Base-by-base conservation (phyloP, 116 monocot species). In the Trichopus zeylanicus region DNA sequence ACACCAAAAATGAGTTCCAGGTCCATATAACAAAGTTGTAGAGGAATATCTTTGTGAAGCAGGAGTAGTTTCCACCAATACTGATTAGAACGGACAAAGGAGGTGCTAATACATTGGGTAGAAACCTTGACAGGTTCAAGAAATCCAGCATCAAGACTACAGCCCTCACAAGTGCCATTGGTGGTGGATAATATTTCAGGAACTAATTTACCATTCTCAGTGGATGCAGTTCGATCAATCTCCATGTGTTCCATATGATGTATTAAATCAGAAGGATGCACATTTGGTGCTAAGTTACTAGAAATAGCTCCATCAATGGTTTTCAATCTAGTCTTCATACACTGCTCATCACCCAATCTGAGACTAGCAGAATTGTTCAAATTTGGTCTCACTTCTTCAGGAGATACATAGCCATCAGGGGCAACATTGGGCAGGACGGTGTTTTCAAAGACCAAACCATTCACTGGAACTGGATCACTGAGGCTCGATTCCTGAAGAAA, bases 1-100 rank as follows among this genome's bases (percentile, higher is more conserved):
- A 90, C 46, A 11, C 95, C 90, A 68, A 83, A 95, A 26, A 70
- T 75, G 21, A 95, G 33, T 27, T 48, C 72, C 33, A 95, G 46
- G 57, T 67, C 84, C 34, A 12, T 39, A 55, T 71, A 81, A 51
- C 70, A 79, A 46, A 95, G 61, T 62, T 75, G 76, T 46, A 95
- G 28, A 0, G 83, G 84, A 22, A 11, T 7, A 65, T 78, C 81
- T 35, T 59, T 76, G 62, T 95, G 90, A 61, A 72, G 69, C 28
- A 91, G 38, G 19, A 66, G 11, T 26, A 65, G 70, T 46, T 51
- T 83, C 11, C 49, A 53, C 31, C 72, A 66, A 67, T 67, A 68
- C 48, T 64, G 33, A 22, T 37, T 53, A 47, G 16, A n/a, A 42
- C 67, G 64, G 13, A 70, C 21, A 32, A 58, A 11, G 3, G 70